Base-by-base conservation (phyloP, 176 grass and related monocot genomes). In the Cenchrus purpureus region DNA sequence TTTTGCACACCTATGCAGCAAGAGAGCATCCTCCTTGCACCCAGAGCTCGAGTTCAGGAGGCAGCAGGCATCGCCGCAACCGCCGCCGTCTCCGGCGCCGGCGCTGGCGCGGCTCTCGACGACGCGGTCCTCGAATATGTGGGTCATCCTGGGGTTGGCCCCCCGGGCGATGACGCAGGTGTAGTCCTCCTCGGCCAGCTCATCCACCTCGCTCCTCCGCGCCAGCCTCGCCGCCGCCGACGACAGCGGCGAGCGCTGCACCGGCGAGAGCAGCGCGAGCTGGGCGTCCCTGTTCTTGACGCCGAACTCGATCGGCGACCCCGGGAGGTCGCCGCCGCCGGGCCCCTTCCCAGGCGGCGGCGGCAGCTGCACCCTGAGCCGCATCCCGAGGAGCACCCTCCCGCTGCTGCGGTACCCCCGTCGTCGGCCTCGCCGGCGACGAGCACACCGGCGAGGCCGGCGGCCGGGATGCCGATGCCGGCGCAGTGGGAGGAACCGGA, bases 301-400 rank as follows among this genome's bases (percentile, higher is more conserved):
- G n/a, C 92, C 92, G 60, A 94, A 94, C 68, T 94, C 92, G 76
- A 94, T 91, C n/a, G 92, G 87, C 51, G 81, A 88, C 16, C 81
- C 81, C 81, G 57, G 74, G 66, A 72, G 25, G 15, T 83, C 79
- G 3, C 28, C n/a, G 31, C 17, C 16, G 57, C 32, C 60, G 40
- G 64, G 6, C 6, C 71, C 79, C 72, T 17, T 79, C 4, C 25
- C 13, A 1, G 65, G 29, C 8, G 52, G 54, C 77, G 80, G 68
- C 72, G 82, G 87, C 76, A 89, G 82, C 82, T 84, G 87, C 2
- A 89, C 74, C 76, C 82, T 8, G 58, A 89, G 74, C 58, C 68
- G 82, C 85, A 76, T 76, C 71, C 85, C 85, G 40, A 82, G 52
- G 13, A 89, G 68, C 76, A 89, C 82, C 82, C 87, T 84, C 46